Percentiles rank a stretch among this genome's conserved stretches.
phyloP scores from a whole-genome alignment of 768 basidiomycete genomes.

The Lactarius hatsudake region DNA sequence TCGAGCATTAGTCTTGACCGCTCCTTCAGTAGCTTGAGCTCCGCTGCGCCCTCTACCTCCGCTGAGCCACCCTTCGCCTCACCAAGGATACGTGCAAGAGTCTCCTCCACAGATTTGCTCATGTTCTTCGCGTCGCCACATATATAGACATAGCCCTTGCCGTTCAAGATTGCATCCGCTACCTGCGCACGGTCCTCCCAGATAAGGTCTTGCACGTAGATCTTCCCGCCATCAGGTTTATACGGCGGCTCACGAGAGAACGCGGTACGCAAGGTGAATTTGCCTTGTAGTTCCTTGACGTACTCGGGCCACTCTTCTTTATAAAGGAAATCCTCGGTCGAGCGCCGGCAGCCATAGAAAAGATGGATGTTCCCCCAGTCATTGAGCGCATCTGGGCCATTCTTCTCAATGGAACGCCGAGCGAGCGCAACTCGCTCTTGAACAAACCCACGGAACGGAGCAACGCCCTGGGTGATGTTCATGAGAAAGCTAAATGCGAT shows the following conservation, averaged over 20 bases:
- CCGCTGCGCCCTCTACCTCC: constrained; percentile 85
- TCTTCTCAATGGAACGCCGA: constrained; percentile 91
- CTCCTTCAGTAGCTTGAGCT: constrained; percentile 95
- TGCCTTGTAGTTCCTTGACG: constrained; percentile 80
- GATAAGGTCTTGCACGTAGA: constrained; percentile 97
- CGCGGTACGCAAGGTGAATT: constrained; percentile 84
- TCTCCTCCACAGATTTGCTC: constrained; percentile 93
- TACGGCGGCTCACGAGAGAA: constrained; percentile 88
- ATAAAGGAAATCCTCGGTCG: constrained; percentile 90
- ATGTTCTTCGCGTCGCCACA: constrained; percentile 97
- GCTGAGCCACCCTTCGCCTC: constrained; percentile 91
- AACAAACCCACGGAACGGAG: constrained; percentile 98
- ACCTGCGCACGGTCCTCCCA: constrained; percentile 84
- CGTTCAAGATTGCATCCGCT: constrained; percentile 84
- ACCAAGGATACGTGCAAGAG: constrained; percentile 77
- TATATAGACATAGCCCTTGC: constrained; percentile 96
- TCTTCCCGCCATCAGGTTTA: constrained; percentile 89
- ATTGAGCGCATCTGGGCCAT: constrained; percentile 85
- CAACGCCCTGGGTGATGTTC: constrained; percentile 70
- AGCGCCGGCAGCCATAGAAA: constrained; percentile 94
- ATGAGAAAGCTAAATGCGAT: constrained; percentile 16
- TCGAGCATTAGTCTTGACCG: constrained; percentile 82
- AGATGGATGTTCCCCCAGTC: constrained; percentile 96
- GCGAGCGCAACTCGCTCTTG: constrained; percentile 98
- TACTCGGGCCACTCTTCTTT: constrained; percentile 94